Conservation (phyloP, 2,329 filamentous ascomycete genomes). For the Colletotrichum paranaense region DNA sequence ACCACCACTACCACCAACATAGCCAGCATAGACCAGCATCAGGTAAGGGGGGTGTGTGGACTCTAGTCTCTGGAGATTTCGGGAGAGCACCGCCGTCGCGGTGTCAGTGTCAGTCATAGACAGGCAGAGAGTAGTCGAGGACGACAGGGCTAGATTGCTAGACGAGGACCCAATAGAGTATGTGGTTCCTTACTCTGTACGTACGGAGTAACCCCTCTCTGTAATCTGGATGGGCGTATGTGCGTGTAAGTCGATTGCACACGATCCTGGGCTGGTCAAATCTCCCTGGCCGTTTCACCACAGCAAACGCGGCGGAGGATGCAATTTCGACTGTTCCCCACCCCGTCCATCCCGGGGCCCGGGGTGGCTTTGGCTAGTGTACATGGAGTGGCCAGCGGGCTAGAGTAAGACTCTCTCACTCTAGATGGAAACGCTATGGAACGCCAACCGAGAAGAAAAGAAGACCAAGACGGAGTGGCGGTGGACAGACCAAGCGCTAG, state of each 20-base stretch:
- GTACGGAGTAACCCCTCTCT: not conserved
- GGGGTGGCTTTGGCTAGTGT: constrained; percentile 4
- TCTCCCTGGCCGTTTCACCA: constrained; percentile 35
- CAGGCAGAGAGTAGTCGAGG: not conserved
- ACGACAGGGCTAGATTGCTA: not conserved
- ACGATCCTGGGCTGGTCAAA: constrained; percentile 30
- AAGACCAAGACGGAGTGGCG: not conserved
- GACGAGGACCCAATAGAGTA: not conserved
- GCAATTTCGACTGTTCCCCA: constrained; percentile 32
- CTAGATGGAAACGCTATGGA: not conserved
- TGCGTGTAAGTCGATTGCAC: constrained; percentile 20
- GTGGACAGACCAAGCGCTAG: not conserved
- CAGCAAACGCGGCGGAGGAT: constrained; percentile 27
- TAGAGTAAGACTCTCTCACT: not conserved
- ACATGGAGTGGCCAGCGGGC: too few species aligned
- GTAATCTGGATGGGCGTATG: not conserved
- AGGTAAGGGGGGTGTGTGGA: not conserved
- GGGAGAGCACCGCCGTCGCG: not conserved
- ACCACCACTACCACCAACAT: not conserved
- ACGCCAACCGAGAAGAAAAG: constrained; percentile 14
- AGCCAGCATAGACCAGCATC: not conserved
- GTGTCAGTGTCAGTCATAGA: not conserved
- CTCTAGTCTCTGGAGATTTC: not conserved
- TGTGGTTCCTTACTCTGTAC: not conserved
- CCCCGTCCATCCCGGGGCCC: constrained; percentile 1